phyloP scores from a whole-genome alignment of 495 filamentous ascomycete genomes.

The Trypethelium eluteriae region DNA sequence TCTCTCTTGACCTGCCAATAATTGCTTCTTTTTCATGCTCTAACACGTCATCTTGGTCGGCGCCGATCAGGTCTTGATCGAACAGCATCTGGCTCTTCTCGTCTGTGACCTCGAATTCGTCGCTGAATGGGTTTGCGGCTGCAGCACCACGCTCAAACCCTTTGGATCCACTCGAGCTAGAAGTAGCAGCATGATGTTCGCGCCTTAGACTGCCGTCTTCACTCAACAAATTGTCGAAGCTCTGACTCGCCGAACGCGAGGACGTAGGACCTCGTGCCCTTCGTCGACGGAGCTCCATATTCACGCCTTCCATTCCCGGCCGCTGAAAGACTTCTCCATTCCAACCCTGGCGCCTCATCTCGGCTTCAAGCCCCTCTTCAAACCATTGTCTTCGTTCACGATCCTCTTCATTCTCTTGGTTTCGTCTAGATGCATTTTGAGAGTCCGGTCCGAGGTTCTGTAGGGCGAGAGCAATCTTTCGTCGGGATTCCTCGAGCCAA shows the following conservation, averaged over 20 bases:
- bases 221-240: slow-evolving; percentile 51
- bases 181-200: slow-evolving; percentile 36
- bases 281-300: slow-evolving; percentile 20
- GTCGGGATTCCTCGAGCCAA: slow-evolving; percentile 66
- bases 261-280: slow-evolving; percentile 3
- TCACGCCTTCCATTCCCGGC: slow-evolving; percentile 35
- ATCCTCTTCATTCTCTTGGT: slow-evolving; percentile 56
- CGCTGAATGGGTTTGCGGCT: slow-evolving; percentile 53
- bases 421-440: slow-evolving; percentile 45
- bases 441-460: slow-evolving; percentile 72
- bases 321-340: slow-evolving; percentile 41
- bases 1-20: slow-evolving; percentile 4
- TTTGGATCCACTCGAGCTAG: slow-evolving; percentile 44
- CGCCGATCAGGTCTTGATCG: slow-evolving; percentile 12
- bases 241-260: slow-evolving; percentile 24
- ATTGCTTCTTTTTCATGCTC: slow-evolving; percentile 11
- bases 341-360: slow-evolving; percentile 30
- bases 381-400: slow-evolving; percentile 6
- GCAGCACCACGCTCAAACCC: slow-evolving; percentile 46
- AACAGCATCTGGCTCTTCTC: slow-evolving; percentile 31
- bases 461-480: slow-evolving; percentile 69
- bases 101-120: slow-evolving; percentile 21
- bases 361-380: slow-evolving; percentile 7
- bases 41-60: slow-evolving; percentile 3
- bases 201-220: slow-evolving; percentile 43